A percentile compares a stretch with the other conserved stretches of the same genome.
These are phyloP conservation scores for Haplosporangium gracile DNA, from an alignment of 192 early-diverging fungal genomes.

Conservation along the genomic window DNA sequence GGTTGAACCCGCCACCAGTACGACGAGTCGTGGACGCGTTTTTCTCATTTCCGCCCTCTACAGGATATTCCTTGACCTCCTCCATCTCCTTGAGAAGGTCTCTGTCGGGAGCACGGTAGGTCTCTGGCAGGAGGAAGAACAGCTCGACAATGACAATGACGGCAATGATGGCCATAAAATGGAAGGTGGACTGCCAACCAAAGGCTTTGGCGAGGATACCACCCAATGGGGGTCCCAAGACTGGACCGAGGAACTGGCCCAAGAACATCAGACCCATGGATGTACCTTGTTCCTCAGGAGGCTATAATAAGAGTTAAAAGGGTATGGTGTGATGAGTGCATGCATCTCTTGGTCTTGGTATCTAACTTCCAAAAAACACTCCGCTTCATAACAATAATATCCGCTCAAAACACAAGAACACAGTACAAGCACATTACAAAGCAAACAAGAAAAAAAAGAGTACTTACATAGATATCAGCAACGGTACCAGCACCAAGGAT, in stretches of 20 bases:
- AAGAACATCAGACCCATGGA: constrained; percentile 54
- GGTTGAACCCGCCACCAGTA: constrained; percentile 26
- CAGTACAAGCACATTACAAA: neutral
- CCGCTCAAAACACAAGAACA: neutral
- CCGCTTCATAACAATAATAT: neutral
- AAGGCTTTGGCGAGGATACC: constrained; percentile 58
- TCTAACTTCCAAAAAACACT: neutral
- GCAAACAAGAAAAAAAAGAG: neutral
- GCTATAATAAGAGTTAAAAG: constrained; percentile 4
- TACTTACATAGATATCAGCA: constrained; percentile 55
- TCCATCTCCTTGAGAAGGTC: constrained; percentile 14
- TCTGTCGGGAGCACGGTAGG: constrained; percentile 49
- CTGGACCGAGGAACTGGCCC: constrained; percentile 51
- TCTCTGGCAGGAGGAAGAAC: constrained; percentile 61
- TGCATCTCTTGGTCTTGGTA: neutral
- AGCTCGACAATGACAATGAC: constrained; percentile 40
- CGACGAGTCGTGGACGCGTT: neutral
- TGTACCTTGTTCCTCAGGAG: constrained; percentile 51
- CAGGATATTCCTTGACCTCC: constrained; percentile 11
- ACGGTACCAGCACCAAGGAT: constrained; percentile 62
- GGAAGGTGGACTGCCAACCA: constrained; percentile 62
- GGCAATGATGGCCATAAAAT: constrained; percentile 59
- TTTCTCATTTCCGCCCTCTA: neutral
- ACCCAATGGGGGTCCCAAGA: constrained; percentile 59
- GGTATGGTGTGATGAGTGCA: neutral